Conservation (phyloP, 352 stramenopile species). For the Stramenopiles sp. region DNA sequence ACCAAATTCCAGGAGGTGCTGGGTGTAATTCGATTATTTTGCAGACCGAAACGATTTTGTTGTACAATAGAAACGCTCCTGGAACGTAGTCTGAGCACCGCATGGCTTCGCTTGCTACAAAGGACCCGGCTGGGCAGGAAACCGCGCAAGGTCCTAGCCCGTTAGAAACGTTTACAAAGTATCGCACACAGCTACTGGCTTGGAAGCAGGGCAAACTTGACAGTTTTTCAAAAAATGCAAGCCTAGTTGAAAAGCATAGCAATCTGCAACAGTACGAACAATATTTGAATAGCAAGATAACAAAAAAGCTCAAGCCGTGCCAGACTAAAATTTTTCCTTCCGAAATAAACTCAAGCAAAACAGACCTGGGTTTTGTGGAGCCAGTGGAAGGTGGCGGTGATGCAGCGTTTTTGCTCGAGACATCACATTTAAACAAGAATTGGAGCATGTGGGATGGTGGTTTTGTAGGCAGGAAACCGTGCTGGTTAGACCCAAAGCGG, state of each 20-base stretch:
- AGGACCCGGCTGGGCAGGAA: too few relatives aligned
- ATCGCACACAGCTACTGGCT: background rate
- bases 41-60: too few relatives aligned
- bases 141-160: too few relatives aligned
- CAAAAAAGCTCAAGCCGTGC: background rate
- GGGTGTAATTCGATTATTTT: too few relatives aligned
- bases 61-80: too few relatives aligned
- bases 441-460: slow-evolving; percentile 75
- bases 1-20: too few relatives aligned
- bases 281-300: background rate
- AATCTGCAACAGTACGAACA: background rate
- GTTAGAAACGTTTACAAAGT: too few relatives aligned
- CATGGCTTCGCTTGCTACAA: too few relatives aligned
- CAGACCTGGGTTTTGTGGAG: background rate
- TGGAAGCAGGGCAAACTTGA: background rate
- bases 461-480: slow-evolving; percentile 57
- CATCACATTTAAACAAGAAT: slow-evolving; percentile 23
- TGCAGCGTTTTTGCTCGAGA: background rate
- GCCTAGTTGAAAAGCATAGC: background rate
- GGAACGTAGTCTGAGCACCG: too few relatives aligned
- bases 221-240: background rate
- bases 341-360: background rate
- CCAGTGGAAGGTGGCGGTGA: background rate
- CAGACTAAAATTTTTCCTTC: background rate
- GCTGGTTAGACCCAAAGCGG: slow-evolving; percentile 49